Evolutionary conservation across 1,284 basidiomycete species (phyloP).

Genomic region (Salmacisia buchloeana): DNA sequence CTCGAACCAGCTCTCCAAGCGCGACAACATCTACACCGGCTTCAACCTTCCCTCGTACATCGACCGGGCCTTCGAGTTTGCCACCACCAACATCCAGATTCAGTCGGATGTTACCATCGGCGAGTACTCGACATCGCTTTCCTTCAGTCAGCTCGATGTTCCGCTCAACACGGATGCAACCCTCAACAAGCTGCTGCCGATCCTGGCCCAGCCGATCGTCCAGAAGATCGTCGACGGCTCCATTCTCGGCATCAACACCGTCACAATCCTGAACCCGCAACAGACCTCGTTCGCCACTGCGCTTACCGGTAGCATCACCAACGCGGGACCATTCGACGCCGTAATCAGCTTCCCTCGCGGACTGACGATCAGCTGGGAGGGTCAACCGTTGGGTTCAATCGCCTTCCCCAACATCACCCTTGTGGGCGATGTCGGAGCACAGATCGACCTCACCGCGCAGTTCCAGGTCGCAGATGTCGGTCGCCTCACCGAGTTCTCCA

Average conservation of each 20-base stretch:
- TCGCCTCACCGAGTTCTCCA: slow-evolving; percentile 65
- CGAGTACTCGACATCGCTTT: slow-evolving; percentile 62
- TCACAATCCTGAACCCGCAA: slow-evolving; percentile 46
- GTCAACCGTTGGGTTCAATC: slow-evolving; percentile 61
- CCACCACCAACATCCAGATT: slow-evolving; percentile 63
- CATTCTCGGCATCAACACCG: slow-evolving; percentile 51
- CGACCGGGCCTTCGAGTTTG: slow-evolving; percentile 62
- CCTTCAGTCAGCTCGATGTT: slow-evolving; percentile 61
- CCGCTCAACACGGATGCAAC: slow-evolving; percentile 62
- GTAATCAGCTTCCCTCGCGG: slow-evolving; percentile 64
- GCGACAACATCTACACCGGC: slow-evolving; percentile 53
- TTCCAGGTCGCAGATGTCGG: slow-evolving; percentile 63
- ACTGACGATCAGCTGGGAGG: slow-evolving; percentile 63
- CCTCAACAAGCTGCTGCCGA: slow-evolving; percentile 64
- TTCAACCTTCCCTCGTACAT: slow-evolving; percentile 68
- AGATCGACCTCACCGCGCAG: slow-evolving; percentile 58
- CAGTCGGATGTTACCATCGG: slow-evolving; percentile 62
- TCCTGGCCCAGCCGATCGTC: slow-evolving; percentile 72
- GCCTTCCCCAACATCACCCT: slow-evolving; percentile 58
- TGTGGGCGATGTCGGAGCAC: slow-evolving; percentile 61
- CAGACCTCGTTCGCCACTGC: slow-evolving; percentile 61
- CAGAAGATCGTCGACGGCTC: slow-evolving; percentile 66
- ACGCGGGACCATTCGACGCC: slow-evolving; percentile 72
- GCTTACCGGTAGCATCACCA: slow-evolving; percentile 64
- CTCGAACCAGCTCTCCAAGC: slow-evolving; percentile 52